Conservation (phyloP, 83 land plant species). For the Thuja plicata region DNA sequence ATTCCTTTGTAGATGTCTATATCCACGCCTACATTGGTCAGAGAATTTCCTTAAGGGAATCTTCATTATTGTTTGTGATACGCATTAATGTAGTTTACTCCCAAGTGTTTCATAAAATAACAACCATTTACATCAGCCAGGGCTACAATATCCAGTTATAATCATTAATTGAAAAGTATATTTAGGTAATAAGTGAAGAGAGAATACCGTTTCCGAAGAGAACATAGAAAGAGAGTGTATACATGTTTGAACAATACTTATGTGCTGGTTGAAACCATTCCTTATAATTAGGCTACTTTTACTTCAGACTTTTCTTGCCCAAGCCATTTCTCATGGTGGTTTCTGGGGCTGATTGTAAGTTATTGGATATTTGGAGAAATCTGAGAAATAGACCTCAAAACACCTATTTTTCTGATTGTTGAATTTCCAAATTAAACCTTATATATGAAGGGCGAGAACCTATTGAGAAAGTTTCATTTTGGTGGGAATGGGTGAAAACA, state of each 20-base stretch:
- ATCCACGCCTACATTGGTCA: background rate
- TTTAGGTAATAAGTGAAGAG: background rate
- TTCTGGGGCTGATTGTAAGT: background rate
- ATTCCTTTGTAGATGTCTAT: background rate
- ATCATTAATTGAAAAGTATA: no score
- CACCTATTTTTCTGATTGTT: background rate
- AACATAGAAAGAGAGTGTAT: background rate
- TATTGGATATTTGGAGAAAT: background rate
- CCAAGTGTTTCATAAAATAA: background rate
- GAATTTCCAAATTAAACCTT: background rate
- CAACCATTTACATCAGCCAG: background rate
- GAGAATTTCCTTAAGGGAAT: background rate
- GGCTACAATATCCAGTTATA: background rate
- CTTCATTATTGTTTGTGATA: no score
- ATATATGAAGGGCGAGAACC: no score
- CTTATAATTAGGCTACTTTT: background rate
- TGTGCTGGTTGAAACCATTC: background rate
- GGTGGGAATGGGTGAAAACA: background rate
- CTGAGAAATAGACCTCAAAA: background rate
- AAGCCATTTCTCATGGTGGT: background rate
- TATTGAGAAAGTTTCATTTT: no score
- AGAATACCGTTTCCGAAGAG: background rate
- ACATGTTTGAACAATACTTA: background rate
- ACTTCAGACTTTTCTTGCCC: background rate
- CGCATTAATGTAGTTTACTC: background rate